Base-by-base conservation (phyloP, 1,139 yeast genomes). In the Wickerhamomyces sp. region DNA sequence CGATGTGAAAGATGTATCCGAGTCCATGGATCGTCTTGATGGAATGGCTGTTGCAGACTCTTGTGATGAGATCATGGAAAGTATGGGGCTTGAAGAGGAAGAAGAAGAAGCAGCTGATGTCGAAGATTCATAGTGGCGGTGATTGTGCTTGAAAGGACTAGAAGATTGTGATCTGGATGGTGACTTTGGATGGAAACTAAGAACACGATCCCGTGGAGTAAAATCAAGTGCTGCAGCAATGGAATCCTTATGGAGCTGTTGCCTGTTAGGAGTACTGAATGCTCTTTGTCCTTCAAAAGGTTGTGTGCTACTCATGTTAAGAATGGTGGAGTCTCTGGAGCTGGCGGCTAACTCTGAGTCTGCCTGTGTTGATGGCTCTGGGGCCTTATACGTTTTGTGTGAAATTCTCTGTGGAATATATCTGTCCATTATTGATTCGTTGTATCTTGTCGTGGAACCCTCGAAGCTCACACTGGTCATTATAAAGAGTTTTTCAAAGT, bases 201-300 rank as follows among this genome's bases (percentile, higher is more conserved):
- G 51, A 3, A 70, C 69, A 28, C 66, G 51, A 4, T 60, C 47
- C 5, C 45, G 47, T 13, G 49, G 42, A n/a, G 44, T 48, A 38
- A 72, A 61, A 6, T 75, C 73, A 26, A 76, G 54, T 1, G 80
- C 79, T 18, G 60, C 63, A 1, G 80, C 78, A 22, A 76, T 68
- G 22, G 57, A 54, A 12, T 49, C 54, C 32, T 59, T 55, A 33
- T 64, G 66, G 7, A 26, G 2, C 8, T 32, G 26, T 20, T 31
- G 8, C 3, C 9, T 9, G 16, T 22, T 21, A 6, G 9, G n/a
- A 4, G 16, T 12, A 6, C n/a, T 37, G 15, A 13, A 6, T 6
- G 19, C 35, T 7, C 26, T 29, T 12, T 41, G 36, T 11, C 52
- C 49, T 16, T 47, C 53, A 6, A 33, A 28, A 4, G 22, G 31